Conservation (phyloP, 805 yeast species). For the Myxozyma neotropica region DNA sequence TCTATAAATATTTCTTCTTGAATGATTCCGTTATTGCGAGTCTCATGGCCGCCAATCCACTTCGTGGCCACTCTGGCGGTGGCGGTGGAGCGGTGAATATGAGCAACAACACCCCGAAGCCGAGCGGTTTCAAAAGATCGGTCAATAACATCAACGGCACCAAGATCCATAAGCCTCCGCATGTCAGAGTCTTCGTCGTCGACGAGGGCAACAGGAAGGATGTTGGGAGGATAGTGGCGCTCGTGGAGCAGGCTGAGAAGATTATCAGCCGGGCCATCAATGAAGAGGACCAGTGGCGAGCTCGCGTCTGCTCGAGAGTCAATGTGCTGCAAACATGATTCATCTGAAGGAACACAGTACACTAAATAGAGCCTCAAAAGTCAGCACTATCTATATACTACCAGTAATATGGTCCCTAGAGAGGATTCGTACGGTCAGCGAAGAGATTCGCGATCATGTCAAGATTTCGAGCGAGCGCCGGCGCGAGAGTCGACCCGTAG, state of each 20-base stretch:
- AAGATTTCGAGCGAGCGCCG: slow-evolving; percentile 4
- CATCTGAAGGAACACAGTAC: slow-evolving; percentile 7
- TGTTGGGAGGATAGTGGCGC: background rate
- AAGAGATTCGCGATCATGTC: background rate
- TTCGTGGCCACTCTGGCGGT: background rate
- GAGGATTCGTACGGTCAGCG: slow-evolving; percentile 3
- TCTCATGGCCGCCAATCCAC: slow-evolving; percentile 11
- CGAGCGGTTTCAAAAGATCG: slow-evolving; percentile 4
- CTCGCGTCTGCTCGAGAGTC: background rate
- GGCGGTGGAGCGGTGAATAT: slow-evolving; percentile 5
- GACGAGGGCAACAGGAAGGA: slow-evolving; percentile 24
- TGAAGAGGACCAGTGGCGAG: slow-evolving; percentile 21
- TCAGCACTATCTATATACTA: too few relatives aligned
- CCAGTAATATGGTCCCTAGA: too few relatives aligned
- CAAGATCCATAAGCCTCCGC: slow-evolving; percentile 8
- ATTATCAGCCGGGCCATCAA: slow-evolving; percentile 11
- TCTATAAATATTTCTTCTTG: slow-evolving; percentile 13
- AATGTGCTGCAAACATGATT: slow-evolving; percentile 11
- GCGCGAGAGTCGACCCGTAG: background rate
- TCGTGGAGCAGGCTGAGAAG: background rate
- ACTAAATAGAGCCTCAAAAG: slow-evolving; percentile 2
- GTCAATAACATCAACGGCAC: slow-evolving; percentile 27
- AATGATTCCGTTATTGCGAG: background rate
- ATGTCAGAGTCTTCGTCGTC: slow-evolving; percentile 23
- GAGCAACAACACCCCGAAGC: slow-evolving; percentile 17